Percentiles rank a stretch among this genome's conserved stretches.
phyloP scores from a whole-genome alignment of 768 basidiomycete species.

The Rhodotorula diobovata region DNA sequence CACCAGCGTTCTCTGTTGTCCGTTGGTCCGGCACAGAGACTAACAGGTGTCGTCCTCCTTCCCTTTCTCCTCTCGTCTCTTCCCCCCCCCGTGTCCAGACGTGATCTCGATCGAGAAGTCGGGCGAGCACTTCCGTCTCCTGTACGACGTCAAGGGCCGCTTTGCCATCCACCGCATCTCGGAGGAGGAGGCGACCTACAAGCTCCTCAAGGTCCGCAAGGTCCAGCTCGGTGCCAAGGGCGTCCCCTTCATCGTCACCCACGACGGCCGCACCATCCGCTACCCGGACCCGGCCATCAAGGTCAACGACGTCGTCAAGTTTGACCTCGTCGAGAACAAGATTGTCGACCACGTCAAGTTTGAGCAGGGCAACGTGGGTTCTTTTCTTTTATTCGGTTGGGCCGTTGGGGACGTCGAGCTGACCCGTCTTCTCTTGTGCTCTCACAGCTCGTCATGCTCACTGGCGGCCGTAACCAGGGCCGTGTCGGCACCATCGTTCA shows the following conservation, averaged over 20 bases:
- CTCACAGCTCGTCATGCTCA: constrained; percentile 69
- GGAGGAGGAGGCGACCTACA: constrained; percentile 84
- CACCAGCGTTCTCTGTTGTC: constrained; percentile 10
- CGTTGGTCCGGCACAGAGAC: constrained; percentile 13
- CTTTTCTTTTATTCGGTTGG: too few relatives aligned
- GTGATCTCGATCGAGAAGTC: constrained; percentile 97
- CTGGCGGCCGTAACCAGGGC: constrained; percentile 99
- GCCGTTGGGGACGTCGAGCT: background rate
- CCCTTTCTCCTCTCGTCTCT: background rate
- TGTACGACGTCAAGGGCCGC: constrained; percentile 99
- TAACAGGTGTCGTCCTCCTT: constrained; percentile 3
- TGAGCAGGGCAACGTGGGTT: constrained; percentile 80
- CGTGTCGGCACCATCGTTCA: constrained; percentile 93
- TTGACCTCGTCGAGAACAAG: constrained; percentile 88
- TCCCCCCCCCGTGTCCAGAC: constrained; percentile 54
- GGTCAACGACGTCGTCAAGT: constrained; percentile 91
- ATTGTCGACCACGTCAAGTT: constrained; percentile 87
- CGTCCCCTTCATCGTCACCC: constrained; percentile 94
- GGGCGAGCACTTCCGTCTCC: constrained; percentile 96
- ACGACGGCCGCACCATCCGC: constrained; percentile 99
- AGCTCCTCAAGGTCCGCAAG: constrained; percentile 61
- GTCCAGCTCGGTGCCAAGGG: constrained; percentile 88
- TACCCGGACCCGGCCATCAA: constrained; percentile 94
- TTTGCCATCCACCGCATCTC: constrained; percentile 99
- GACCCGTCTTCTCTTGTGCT: background rate